A percentile compares a stretch with the other conserved stretches of the same genome.
phyloP scores from a whole-genome alignment of 371 early-diverging fungal species.

The Apophysomyces sp. region DNA sequence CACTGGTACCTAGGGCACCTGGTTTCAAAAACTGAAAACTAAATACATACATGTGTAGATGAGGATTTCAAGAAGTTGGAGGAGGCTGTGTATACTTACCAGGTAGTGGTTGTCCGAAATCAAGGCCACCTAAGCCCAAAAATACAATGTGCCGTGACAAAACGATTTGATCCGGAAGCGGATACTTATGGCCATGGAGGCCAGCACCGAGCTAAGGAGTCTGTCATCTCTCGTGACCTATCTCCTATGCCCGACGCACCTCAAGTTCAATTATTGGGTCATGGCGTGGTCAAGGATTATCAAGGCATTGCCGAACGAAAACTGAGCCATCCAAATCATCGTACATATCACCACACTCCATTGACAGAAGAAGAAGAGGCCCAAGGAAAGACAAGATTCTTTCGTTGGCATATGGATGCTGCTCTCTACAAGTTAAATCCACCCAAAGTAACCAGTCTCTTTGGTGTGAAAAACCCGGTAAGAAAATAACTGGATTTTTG shows the following conservation, averaged over 20 bases:
- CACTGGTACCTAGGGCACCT: constrained; percentile 37
- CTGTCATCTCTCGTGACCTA: constrained; percentile 46
- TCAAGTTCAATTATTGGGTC: constrained; percentile 47
- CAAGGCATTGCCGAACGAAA: constrained; percentile 44
- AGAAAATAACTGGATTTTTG: constrained; percentile 4
- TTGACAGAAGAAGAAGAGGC: constrained; percentile 42
- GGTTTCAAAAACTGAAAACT: not conserved
- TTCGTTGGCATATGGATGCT: constrained; percentile 57
- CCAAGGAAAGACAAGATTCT: constrained; percentile 44
- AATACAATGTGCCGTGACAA: constrained; percentile 42
- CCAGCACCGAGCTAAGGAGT: constrained; percentile 37
- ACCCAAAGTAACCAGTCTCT: constrained; percentile 47
- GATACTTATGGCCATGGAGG: constrained; percentile 48
- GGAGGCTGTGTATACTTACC: constrained; percentile 47
- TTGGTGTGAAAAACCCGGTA: constrained; percentile 50
- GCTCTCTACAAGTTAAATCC: constrained; percentile 47
- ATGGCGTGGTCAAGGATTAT: constrained; percentile 41
- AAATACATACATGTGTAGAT: constrained; percentile 15
- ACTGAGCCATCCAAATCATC: constrained; percentile 42
- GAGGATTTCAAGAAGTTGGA: constrained; percentile 42
- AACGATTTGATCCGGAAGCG: constrained; percentile 46
- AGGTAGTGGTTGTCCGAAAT: constrained; percentile 43
- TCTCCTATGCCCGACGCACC: constrained; percentile 43
- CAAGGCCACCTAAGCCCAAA: constrained; percentile 40
- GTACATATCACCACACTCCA: constrained; percentile 34